Percentiles rank a stretch among this genome's conserved stretches.
These are phyloP conservation scores for Saturnispora diversa DNA, from an alignment of 805 yeast species.

Conservation along the genomic window DNA sequence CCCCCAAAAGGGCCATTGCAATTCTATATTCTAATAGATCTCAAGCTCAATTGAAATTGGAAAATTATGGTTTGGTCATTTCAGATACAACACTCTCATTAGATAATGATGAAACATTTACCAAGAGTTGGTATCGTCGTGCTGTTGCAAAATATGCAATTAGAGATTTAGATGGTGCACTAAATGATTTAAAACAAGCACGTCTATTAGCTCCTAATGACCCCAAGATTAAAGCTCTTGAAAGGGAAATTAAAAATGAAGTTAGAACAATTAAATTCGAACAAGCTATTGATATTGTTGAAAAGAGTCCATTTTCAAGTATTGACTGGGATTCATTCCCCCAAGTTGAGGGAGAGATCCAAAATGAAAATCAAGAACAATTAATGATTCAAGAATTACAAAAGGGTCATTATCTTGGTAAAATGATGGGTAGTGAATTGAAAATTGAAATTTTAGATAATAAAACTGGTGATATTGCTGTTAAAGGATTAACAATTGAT, in stretches of 20 bases:
- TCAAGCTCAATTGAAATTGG: slow-evolving; percentile 78
- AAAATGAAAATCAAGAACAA: slow-evolving; percentile 35
- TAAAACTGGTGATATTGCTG: slow-evolving; percentile 22
- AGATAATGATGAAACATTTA: slow-evolving; percentile 52
- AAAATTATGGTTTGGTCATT: slow-evolving; percentile 79
- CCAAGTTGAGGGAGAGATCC: slow-evolving; percentile 46
- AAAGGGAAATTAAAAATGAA: slow-evolving; percentile 54
- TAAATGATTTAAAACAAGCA: slow-evolving; percentile 57
- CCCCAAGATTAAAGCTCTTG: slow-evolving; percentile 51
- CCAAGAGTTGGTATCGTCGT: slow-evolving; percentile 80
- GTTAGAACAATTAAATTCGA: slow-evolving; percentile 74
- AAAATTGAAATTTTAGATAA: slow-evolving; percentile 32
- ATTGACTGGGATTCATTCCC: slow-evolving; percentile 41
- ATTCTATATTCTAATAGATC: slow-evolving; percentile 81
- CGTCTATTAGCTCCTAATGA: slow-evolving; percentile 61
- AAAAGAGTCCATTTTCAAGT: slow-evolving; percentile 38
- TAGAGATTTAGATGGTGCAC: slow-evolving; percentile 66
- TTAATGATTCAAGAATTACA: no score
- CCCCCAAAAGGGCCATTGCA: slow-evolving; percentile 29
- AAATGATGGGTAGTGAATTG: slow-evolving; percentile 44
- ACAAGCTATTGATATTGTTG: slow-evolving; percentile 74
- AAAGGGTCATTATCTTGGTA: slow-evolving; percentile 35
- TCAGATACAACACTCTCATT: slow-evolving; percentile 71
- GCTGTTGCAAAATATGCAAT: slow-evolving; percentile 77
- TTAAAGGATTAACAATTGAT: slow-evolving; percentile 37